These are phyloP conservation scores for Claviceps digitariae DNA, from an alignment of 2,329 filamentous ascomycete species.

Conservation along the genomic window DNA sequence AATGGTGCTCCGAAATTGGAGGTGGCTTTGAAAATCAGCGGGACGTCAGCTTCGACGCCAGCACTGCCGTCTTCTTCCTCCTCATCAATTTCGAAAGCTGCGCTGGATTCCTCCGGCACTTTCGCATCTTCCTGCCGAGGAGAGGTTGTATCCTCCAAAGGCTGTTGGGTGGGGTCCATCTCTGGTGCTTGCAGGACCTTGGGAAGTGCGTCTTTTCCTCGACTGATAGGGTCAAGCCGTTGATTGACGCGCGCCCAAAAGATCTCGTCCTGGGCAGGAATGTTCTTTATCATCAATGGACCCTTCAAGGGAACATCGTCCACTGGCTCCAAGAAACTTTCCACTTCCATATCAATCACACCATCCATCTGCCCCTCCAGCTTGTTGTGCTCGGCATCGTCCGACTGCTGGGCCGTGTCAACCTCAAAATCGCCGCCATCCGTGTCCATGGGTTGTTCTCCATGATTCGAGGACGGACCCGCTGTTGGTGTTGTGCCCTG, in stretches of 20 bases:
- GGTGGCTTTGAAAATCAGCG: conserved; percentile 30
- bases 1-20: conserved; percentile 36
- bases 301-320: conserved; percentile 36
- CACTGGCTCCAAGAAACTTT: conserved; percentile 22
- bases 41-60: conserved; percentile 26
- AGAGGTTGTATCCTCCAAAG: neutral
- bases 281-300: conserved; percentile 41
- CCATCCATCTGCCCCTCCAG: neutral
- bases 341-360: conserved; percentile 6
- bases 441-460: neutral
- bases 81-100: conserved; percentile 10
- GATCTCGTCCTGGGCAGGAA: conserved; percentile 40
- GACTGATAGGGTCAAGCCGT: conserved; percentile 37
- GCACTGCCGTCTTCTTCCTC: conserved; percentile 14
- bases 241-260: conserved; percentile 37
- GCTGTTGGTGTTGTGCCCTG: conserved; percentile 18
- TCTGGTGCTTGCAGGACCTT: conserved; percentile 21
- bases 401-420: neutral
- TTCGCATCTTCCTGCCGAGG: conserved; percentile 9
- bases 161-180: conserved; percentile 1
- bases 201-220: conserved; percentile 32
- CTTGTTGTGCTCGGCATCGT: neutral
- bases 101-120: conserved; percentile 7
- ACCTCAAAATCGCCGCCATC: neutral
- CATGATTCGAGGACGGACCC: conserved; percentile 4